Evolutionary conservation across 1,139 yeast species (phyloP).

Genomic region (Zygosaccharomyces pseudobailii): DNA sequence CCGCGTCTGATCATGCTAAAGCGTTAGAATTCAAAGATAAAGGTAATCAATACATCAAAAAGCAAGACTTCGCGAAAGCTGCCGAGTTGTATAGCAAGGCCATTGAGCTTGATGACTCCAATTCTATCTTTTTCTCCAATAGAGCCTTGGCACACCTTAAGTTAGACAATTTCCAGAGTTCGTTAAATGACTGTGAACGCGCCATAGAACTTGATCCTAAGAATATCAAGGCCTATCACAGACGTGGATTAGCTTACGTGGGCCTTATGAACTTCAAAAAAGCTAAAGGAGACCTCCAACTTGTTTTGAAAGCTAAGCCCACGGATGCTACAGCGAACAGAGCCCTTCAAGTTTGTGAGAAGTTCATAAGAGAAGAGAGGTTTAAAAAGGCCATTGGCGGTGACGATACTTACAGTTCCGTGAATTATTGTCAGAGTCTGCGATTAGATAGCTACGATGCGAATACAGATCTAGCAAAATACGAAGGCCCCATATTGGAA

Average conservation of each 20-base stretch:
- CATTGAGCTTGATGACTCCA: constrained; percentile 59
- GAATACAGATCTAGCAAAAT: constrained; percentile 38
- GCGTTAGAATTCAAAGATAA: constrained; percentile 56
- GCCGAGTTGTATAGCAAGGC: constrained; percentile 70
- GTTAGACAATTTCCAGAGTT: constrained; percentile 80
- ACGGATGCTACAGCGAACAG: constrained; percentile 63
- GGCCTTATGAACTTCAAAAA: constrained; percentile 73
- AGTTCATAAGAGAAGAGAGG: constrained; percentile 65
- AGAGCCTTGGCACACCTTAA: constrained; percentile 88
- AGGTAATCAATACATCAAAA: constrained; percentile 70
- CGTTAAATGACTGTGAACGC: constrained; percentile 68
- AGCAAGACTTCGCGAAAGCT: constrained; percentile 62
- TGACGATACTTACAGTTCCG: constrained; percentile 43
- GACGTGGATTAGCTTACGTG: constrained; percentile 78
- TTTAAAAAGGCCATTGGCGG: constrained; percentile 86
- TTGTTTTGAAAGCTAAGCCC: constrained; percentile 60
- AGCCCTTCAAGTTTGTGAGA: constrained; percentile 60
- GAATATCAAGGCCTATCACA: constrained; percentile 69
- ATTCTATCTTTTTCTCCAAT: constrained; percentile 76
- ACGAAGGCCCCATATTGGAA: constrained; percentile 60
- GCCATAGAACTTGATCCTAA: constrained; percentile 65
- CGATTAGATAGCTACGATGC: constrained; percentile 47
- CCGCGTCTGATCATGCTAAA: constrained; percentile 30
- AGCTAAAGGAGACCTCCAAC: constrained; percentile 66
- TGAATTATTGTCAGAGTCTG: constrained; percentile 40